Conservation (phyloP, 2,329 filamentous ascomycete genomes). For the Aspergillus sp. region DNA sequence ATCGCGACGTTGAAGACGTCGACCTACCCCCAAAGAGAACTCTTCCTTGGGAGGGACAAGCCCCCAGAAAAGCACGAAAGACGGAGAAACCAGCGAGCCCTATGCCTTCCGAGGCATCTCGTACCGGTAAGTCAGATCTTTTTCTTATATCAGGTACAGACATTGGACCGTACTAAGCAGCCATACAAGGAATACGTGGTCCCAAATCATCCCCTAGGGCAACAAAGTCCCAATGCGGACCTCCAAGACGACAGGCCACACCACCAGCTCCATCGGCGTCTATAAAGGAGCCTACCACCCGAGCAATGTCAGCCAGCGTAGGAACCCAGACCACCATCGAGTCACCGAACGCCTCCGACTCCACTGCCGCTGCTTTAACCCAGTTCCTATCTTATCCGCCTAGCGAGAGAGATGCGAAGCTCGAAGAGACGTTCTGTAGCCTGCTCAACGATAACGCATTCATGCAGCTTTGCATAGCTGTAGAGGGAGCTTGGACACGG, state of each 20-base stretch:
- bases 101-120: background rate
- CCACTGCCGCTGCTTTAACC: slow-evolving; percentile 32
- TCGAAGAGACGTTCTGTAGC: slow-evolving; percentile 48
- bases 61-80: slow-evolving; percentile 24
- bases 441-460: slow-evolving; percentile 49
- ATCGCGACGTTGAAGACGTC: slow-evolving; percentile 34
- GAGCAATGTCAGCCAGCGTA: background rate
- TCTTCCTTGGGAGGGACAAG: slow-evolving; percentile 45
- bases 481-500: slow-evolving; percentile 46
- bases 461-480: slow-evolving; percentile 43
- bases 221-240: background rate
- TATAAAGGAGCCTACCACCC: background rate
- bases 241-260: background rate
- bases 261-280: background rate
- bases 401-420: slow-evolving; percentile 35
- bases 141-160: background rate
- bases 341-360: background rate
- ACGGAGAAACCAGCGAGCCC: background rate
- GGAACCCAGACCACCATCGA: background rate
- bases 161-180: background rate
- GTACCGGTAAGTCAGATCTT: background rate
- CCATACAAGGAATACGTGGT: background rate
- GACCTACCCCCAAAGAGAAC: slow-evolving; percentile 49
- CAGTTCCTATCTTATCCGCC: slow-evolving; percentile 36
- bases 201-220: background rate